Base-by-base conservation (phyloP, 208 protist genomes). In the Spongospora subterranea region DNA sequence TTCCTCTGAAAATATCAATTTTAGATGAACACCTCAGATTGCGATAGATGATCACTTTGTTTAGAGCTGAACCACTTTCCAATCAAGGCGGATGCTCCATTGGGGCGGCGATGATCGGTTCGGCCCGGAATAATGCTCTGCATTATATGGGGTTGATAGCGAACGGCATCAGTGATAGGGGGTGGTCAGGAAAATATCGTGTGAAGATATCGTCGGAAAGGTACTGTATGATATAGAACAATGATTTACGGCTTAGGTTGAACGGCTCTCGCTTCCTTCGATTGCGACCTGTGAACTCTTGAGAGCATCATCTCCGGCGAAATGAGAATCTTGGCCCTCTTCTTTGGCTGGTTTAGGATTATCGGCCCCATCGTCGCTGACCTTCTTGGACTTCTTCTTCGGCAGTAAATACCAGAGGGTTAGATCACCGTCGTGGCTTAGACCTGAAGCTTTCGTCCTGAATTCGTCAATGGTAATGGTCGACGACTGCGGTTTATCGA, bases 381-480 rank as follows among this genome's bases (percentile, higher is more conserved):
- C 24, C 24, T 60, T 60, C 50, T 60, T 24, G 24, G 50, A 40
- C n/a, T 6, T 39, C n/a, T 6, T 6, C n/a, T 82, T 82, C 13
- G 17, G 71, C 35, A 39, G 71, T 20, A 82, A n/a, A 43, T 82
- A 82, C 71, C 71, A 82, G 17, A 82, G n/a, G 13, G 35, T n/a
- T 45, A 82, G 6, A 17, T 82, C 71, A n/a, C 71, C 71, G 13
- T 82, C 40, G 13, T 6, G 17, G n/a, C 35, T 82, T 43, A 82
- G 35, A 35, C 40, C 35, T 6, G 6, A 20, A n/a, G 71, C n/a
- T 17, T 45, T 43, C 13, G 35, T 82, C n/a, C 35, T 82, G 71
- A 82, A 82, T 82, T 82, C 71, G 17, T 82, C 71, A 13, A 82
- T 20, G 13, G 71, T 40, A 82, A 82, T 82, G 40, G 13, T 35